Conservation (phyloP, 306 rosid species). For the Crataegus laevigata region DNA sequence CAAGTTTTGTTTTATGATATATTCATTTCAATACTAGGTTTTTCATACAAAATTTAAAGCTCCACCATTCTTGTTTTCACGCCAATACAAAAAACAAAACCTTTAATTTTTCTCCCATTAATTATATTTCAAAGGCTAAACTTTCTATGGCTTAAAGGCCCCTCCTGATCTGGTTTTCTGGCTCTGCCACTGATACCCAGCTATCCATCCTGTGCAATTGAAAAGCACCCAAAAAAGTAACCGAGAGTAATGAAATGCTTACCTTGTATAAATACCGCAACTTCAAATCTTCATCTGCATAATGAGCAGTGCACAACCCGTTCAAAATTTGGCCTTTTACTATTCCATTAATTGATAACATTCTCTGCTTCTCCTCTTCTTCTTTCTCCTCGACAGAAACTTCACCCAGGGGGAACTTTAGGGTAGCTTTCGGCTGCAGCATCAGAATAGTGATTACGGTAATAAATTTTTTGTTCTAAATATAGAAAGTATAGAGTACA, state of each 20-base stretch:
- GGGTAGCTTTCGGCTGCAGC: slow-evolving; percentile 84
- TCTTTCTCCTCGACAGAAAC: slow-evolving; percentile 62
- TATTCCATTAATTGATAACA: slow-evolving; percentile 53
- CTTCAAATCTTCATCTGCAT: slow-evolving; percentile 59
- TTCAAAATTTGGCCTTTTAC: slow-evolving; percentile 47
- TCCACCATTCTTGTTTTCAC: too few relatives aligned
- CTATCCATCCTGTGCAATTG: not conserved
- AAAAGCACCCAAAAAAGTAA: not conserved
- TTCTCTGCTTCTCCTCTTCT: slow-evolving; percentile 47
- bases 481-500: too few relatives aligned
- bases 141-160: too few relatives aligned
- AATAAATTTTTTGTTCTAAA: not conserved
- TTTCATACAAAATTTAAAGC: too few relatives aligned
- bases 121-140: too few relatives aligned
- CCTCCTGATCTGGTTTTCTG: too few relatives aligned
- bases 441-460: not conserved
- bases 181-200: not conserved
- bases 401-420: slow-evolving; percentile 81
- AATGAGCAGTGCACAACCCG: slow-evolving; percentile 66
- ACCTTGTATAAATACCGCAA: slow-evolving; percentile 78
- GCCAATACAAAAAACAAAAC: too few relatives aligned
- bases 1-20: too few relatives aligned
- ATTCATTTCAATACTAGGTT: too few relatives aligned
- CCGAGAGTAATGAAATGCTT: not conserved
- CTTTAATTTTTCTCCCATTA: too few relatives aligned